A percentile compares a stretch with the other conserved stretches of the same genome.
Evolutionary conservation across 169 alveolate genomes (phyloP).

Genomic region (Perkinsus olseni): DNA sequence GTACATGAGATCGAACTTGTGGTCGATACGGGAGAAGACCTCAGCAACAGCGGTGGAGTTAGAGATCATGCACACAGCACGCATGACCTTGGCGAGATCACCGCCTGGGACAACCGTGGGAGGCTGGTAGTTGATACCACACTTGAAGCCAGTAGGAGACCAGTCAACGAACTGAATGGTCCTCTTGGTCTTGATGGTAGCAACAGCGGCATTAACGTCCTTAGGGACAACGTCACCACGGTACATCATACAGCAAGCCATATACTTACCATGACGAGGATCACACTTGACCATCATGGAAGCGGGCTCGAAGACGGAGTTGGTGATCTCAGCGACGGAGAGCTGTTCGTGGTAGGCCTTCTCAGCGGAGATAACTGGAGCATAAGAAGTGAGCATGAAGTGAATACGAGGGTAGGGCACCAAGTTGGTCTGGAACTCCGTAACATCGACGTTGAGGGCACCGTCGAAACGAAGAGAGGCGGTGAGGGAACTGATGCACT

Average conservation of each 20-base stretch:
- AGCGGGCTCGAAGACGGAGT: conserved; percentile 98
- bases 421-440: conserved; percentile 97
- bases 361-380: conserved; percentile 96
- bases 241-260: conserved; percentile 93
- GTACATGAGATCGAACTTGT: conserved; percentile 95
- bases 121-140: conserved; percentile 98
- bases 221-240: conserved; percentile 98
- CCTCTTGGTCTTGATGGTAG: conserved; percentile 93
- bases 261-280: conserved; percentile 95
- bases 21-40: conserved; percentile 92
- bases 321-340: conserved; percentile 95
- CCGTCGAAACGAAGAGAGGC: conserved; percentile 96
- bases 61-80: conserved; percentile 96
- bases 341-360: conserved; percentile 97
- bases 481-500: conserved; percentile 74
- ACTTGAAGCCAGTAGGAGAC: conserved; percentile 99
- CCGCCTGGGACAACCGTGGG: conserved; percentile 99
- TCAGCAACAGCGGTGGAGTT: conserved; percentile 98
- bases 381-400: conserved; percentile 93
- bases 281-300: conserved; percentile 97
- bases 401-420: conserved; percentile 98
- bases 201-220: conserved; percentile 96
- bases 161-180: conserved; percentile 95
- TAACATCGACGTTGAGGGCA: conserved; percentile 92
- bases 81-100: conserved; percentile 95